These are phyloP conservation scores for Zizania palustris DNA, from an alignment of 202 grass and related monocot genomes.

Conservation along the genomic window DNA sequence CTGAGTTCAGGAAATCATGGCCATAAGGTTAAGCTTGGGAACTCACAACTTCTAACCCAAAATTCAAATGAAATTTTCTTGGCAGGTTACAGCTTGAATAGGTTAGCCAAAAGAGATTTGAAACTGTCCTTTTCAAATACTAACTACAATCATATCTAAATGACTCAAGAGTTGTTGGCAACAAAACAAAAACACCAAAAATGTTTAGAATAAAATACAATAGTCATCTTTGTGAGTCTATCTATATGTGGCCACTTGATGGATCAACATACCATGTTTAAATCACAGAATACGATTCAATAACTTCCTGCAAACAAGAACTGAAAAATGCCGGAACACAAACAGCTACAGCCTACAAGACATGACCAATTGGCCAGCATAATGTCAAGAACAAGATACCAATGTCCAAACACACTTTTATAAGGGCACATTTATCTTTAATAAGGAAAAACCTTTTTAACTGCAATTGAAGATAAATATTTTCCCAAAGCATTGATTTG, in stretches of 20 bases:
- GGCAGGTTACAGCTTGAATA: neutral
- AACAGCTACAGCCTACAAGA: constrained; percentile 40
- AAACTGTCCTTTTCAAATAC: constrained; percentile 24
- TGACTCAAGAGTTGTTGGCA: constrained; percentile 1
- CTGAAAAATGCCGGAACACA: constrained; percentile 35
- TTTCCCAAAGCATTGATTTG: constrained; percentile 3
- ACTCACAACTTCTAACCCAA: neutral
- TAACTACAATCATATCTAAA: neutral
- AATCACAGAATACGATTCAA: constrained; percentile 34
- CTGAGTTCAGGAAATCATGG: too few species aligned
- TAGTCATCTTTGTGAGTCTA: neutral
- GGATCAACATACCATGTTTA: constrained; percentile 7
- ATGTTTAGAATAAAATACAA: neutral
- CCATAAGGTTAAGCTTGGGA: neutral
- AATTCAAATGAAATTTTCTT: neutral
- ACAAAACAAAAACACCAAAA: neutral
- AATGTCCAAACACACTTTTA: neutral
- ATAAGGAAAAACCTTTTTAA: neutral
- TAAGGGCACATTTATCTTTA: constrained; percentile 16
- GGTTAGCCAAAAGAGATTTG: neutral
- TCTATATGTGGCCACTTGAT: too few species aligned
- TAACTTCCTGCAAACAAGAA: constrained; percentile 45
- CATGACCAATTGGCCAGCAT: constrained; percentile 29
- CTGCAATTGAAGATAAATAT: neutral
- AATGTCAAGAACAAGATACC: constrained; percentile 24